Conservation (phyloP, 148 eudicot genomes). For the Drosera capensis region DNA sequence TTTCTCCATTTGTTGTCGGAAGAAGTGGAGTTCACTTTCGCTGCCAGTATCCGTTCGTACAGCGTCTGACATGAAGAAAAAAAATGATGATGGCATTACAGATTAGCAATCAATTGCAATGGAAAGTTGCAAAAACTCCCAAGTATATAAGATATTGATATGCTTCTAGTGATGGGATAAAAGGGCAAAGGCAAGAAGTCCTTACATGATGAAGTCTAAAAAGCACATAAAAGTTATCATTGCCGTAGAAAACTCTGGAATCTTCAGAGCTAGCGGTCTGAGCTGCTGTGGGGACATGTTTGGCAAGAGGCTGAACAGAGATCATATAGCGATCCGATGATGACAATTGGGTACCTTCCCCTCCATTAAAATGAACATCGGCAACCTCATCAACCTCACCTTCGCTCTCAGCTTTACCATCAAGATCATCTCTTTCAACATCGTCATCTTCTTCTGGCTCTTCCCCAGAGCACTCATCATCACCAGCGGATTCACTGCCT, state of each 20-base stretch:
- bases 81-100: background rate
- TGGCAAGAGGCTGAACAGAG: constrained; percentile 66
- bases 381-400: constrained; percentile 54
- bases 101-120: background rate
- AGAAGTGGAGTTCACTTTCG: constrained; percentile 39
- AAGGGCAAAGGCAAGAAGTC: background rate
- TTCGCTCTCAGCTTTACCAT: constrained; percentile 84
- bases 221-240: constrained; percentile 63
- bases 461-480: constrained; percentile 58
- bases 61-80: constrained; percentile 30
- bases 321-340: constrained; percentile 36
- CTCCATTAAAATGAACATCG: constrained; percentile 25
- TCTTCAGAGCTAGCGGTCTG: constrained; percentile 25
- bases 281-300: constrained; percentile 28
- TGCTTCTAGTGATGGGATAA: background rate
- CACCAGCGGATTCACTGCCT: constrained; percentile 83
- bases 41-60: constrained; percentile 66
- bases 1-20: constrained; percentile 49
- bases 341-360: constrained; percentile 33
- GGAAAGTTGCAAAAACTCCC: background rate
- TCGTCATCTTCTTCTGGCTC: constrained; percentile 65
- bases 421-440: constrained; percentile 48
- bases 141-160: background rate
- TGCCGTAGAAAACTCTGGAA: constrained; percentile 62
- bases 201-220: constrained; percentile 83